These are phyloP conservation scores for Puccinia horiana DNA, from an alignment of 1,284 basidiomycete species.

Conservation along the genomic window DNA sequence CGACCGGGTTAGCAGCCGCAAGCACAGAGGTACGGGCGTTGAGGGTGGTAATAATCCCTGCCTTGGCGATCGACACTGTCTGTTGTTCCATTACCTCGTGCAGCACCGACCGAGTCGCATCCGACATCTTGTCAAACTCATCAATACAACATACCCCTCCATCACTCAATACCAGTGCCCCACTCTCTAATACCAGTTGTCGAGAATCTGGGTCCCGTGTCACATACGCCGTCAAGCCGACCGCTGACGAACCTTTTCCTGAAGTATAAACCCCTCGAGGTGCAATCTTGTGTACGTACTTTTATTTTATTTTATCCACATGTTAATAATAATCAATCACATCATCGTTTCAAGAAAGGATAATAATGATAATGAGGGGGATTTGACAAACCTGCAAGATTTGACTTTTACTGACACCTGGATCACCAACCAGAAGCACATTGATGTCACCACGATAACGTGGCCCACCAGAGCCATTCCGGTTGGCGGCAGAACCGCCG, in stretches of 20 bases:
- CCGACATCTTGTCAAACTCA: conserved; percentile 99
- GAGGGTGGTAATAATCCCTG: conserved; percentile 96
- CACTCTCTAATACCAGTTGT: conserved; percentile 94
- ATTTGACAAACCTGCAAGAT: conserved; percentile 74
- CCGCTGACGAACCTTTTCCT: conserved; percentile 95
- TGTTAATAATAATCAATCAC: not conserved
- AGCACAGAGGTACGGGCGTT: conserved; percentile 96
- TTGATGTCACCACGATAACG: conserved; percentile 98
- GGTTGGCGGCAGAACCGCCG: conserved; percentile 70
- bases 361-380: not conserved
- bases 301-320: conserved; percentile 20
- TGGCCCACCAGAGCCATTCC: conserved; percentile 80
- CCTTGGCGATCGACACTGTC: conserved; percentile 99
- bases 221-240: conserved; percentile 96
- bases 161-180: conserved; percentile 92
- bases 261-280: conserved; percentile 95
- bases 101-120: conserved; percentile 89
- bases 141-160: conserved; percentile 99
- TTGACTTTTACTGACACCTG: conserved; percentile 95
- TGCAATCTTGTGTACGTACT: conserved; percentile 99
- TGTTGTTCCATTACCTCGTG: conserved; percentile 99
- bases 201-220: conserved; percentile 97
- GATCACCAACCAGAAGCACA: conserved; percentile 92
- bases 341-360: not conserved
- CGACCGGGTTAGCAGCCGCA: conserved; percentile 94